Evolutionary conservation across 1,139 yeast species (phyloP).

Genomic region (Pichia sp.): DNA sequence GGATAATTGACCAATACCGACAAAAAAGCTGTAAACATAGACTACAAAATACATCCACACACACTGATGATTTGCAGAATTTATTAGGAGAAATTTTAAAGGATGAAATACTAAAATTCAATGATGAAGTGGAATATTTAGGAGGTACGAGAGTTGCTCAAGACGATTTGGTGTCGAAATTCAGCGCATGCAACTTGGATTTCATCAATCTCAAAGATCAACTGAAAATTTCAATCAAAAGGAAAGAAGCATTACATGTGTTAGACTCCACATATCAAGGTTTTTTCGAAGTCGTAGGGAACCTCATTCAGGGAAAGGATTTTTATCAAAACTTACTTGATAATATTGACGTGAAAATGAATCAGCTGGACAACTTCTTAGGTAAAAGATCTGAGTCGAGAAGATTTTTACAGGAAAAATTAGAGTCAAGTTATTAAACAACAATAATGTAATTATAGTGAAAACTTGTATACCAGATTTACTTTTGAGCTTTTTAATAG

Average conservation of each 20-base stretch:
- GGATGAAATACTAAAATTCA: constrained; percentile 33
- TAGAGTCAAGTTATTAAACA: neutral
- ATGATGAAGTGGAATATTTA: constrained; percentile 39
- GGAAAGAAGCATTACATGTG: constrained; percentile 50
- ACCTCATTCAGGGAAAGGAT: constrained; percentile 62
- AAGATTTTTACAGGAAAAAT: neutral
- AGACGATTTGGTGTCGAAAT: constrained; percentile 38
- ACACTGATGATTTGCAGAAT: neutral
- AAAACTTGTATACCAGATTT: neutral
- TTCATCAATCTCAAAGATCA: constrained; percentile 36
- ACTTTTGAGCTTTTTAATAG: neutral
- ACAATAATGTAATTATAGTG: neutral
- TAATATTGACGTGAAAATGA: constrained; percentile 43
- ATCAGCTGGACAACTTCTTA: constrained; percentile 54
- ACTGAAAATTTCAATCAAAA: constrained; percentile 29
- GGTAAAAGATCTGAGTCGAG: constrained; percentile 38
- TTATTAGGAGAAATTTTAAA: constrained; percentile 30
- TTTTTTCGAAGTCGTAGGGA: constrained; percentile 53
- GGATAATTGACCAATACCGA: constrained; percentile 42
- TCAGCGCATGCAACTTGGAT: constrained; percentile 39
- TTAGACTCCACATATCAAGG: constrained; percentile 52
- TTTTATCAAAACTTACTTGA: constrained; percentile 64
- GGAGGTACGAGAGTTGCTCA: constrained; percentile 39
- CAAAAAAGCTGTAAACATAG: constrained; percentile 34
- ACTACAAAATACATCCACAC: too few species aligned